These are phyloP conservation scores for Candida silvicultrix DNA, from an alignment of 805 yeast genomes.

Conservation along the genomic window DNA sequence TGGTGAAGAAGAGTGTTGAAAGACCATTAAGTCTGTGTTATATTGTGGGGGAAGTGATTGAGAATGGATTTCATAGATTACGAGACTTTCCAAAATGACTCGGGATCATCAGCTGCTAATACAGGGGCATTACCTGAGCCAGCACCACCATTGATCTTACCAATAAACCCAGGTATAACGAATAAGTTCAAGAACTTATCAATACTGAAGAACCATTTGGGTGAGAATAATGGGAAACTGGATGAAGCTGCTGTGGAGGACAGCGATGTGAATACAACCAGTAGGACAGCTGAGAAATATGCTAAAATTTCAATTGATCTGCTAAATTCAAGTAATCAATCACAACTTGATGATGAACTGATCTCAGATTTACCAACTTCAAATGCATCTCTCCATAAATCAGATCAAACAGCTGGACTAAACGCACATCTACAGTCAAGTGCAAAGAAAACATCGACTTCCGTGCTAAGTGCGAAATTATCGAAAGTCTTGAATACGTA, in stretches of 20 bases:
- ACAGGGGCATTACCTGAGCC: constrained; percentile 25
- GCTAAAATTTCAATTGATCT: constrained; percentile 40
- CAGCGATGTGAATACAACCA: constrained; percentile 6
- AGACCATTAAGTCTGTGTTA: too few species aligned
- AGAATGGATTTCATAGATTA: constrained; percentile 23
- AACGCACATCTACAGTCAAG: neutral
- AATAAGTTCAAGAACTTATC: constrained; percentile 33
- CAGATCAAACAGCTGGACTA: neutral
- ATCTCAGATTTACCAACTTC: constrained; percentile 7
- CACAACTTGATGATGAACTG: constrained; percentile 1
- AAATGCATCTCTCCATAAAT: neutral
- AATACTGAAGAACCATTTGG: constrained; percentile 22
- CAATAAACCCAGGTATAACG: constrained; percentile 27
- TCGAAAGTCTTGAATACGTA: constrained; percentile 28
- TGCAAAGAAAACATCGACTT: constrained; percentile 16
- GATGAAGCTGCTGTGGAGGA: constrained; percentile 9
- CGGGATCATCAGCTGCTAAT: neutral
- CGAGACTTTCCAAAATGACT: constrained; percentile 11
- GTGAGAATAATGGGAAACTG: neutral
- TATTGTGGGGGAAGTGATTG: neutral
- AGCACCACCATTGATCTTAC: constrained; percentile 32
- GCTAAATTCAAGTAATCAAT: constrained; percentile 15
- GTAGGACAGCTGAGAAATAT: constrained; percentile 36
- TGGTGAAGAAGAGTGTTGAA: too few species aligned
- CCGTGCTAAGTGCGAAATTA: constrained; percentile 30